These are phyloP conservation scores for Calycina marina DNA, from an alignment of 2,329 filamentous ascomycete genomes.

Conservation along the genomic window DNA sequence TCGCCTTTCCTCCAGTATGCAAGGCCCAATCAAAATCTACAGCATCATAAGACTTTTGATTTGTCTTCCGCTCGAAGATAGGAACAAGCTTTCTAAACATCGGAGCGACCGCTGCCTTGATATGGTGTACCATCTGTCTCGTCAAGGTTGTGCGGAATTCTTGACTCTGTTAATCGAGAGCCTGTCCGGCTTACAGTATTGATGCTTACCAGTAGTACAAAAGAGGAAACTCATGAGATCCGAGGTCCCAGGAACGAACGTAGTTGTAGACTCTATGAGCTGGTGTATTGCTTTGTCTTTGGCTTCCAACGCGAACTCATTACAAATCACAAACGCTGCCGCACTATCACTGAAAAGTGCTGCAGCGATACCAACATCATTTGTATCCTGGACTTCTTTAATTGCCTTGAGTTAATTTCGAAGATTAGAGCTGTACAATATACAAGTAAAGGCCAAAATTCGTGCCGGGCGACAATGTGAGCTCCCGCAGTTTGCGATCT, in stretches of 20 bases:
- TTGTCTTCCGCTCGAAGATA: background rate
- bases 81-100: conserved; percentile 1
- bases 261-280: background rate
- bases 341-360: background rate
- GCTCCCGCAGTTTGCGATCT: too few relatives aligned
- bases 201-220: background rate
- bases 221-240: background rate
- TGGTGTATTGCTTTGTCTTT: background rate
- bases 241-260: background rate
- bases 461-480: too few relatives aligned
- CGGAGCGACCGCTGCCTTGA: background rate
- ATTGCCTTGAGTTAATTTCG: background rate
- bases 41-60: background rate
- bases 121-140: background rate
- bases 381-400: background rate
- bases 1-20: conserved; percentile 7
- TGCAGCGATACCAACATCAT: background rate
- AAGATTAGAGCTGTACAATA: conserved; percentile 1
- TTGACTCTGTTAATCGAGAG: too few relatives aligned
- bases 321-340: background rate
- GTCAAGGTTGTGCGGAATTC: too few relatives aligned
- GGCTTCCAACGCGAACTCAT: background rate
- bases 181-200: too few relatives aligned
- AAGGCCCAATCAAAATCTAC: conserved; percentile 9
- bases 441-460: conserved; percentile 2